Evolutionary conservation across 1,284 basidiomycete species (phyloP).

Genomic region (Papiliotrema flavescens): DNA sequence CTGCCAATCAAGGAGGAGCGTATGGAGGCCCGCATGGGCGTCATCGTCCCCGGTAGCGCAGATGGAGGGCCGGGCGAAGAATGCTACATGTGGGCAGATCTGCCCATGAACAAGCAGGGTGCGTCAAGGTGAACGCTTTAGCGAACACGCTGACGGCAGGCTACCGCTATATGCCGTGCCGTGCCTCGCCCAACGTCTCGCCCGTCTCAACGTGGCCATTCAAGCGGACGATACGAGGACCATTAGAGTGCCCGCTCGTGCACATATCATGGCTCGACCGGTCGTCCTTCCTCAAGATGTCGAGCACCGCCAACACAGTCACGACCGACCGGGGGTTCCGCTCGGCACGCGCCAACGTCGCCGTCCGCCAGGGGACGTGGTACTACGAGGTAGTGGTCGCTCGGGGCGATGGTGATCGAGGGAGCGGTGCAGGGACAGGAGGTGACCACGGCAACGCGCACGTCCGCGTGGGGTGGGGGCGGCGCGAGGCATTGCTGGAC

Average conservation of each 20-base stretch:
- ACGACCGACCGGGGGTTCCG: constrained; percentile 85
- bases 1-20: constrained; percentile 9
- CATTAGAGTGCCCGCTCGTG: constrained; percentile 34
- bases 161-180: constrained; percentile 52
- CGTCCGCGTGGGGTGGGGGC: constrained; percentile 84
- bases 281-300: constrained; percentile 63
- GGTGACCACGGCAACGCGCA: constrained; percentile 54
- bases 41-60: constrained; percentile 29
- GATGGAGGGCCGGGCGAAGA: constrained; percentile 44
- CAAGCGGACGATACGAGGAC: constrained; percentile 42
- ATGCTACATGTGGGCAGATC: constrained; percentile 44
- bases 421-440: constrained; percentile 49
- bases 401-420: constrained; percentile 57
- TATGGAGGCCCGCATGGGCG: constrained; percentile 16
- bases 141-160: background rate
- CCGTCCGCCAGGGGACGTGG: constrained; percentile 86
- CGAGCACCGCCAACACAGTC: constrained; percentile 71
- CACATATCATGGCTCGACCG: constrained; percentile 54
- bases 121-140: constrained; percentile 1
- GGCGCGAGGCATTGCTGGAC: constrained; percentile 87
- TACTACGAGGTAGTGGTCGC: constrained; percentile 86
- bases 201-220: constrained; percentile 37
- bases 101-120: constrained; percentile 46
- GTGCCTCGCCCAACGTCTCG: constrained; percentile 40
- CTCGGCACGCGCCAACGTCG: constrained; percentile 82